Conservation (phyloP, 2,329 filamentous ascomycete species). For the Botrytis byssoidea region DNA sequence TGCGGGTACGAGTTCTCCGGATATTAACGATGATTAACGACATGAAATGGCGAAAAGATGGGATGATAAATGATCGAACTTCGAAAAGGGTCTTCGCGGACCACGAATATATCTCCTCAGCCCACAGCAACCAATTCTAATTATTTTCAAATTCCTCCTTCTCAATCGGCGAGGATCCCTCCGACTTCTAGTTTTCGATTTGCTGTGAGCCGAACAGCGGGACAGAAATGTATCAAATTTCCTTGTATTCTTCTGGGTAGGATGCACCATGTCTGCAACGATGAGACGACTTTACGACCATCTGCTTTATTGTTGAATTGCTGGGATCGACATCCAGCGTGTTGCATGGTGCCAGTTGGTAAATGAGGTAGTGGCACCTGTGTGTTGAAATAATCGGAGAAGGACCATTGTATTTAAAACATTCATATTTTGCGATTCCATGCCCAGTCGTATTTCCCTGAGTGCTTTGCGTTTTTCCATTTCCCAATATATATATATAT, state of each 20-base stretch:
- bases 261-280: conserved; percentile 25
- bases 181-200: conserved; percentile 9
- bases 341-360: conserved; percentile 8
- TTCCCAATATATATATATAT: background rate
- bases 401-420: conserved; percentile 21
- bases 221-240: conserved; percentile 17
- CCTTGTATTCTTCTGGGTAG: conserved; percentile 23
- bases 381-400: conserved; percentile 11
- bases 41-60: conserved; percentile 46
- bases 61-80: conserved; percentile 46
- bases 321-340: background rate
- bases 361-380: conserved; percentile 5
- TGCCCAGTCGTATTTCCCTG: background rate
- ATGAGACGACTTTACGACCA: conserved; percentile 33
- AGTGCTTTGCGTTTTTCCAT: background rate
- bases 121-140: conserved; percentile 30
- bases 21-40: conserved; percentile 45
- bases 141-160: conserved; percentile 22
- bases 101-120: conserved; percentile 43
- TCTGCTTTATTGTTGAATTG: conserved; percentile 13
- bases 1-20: conserved; percentile 11
- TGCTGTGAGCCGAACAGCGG: conserved; percentile 14
- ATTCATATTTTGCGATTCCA: conserved; percentile 7
- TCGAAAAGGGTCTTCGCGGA: conserved; percentile 45
- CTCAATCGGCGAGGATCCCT: background rate